Percentiles rank a stretch among this genome's conserved stretches.
Conservation (phyloP, 2,329 filamentous ascomycete species). For the Daldinia sp. region DNA sequence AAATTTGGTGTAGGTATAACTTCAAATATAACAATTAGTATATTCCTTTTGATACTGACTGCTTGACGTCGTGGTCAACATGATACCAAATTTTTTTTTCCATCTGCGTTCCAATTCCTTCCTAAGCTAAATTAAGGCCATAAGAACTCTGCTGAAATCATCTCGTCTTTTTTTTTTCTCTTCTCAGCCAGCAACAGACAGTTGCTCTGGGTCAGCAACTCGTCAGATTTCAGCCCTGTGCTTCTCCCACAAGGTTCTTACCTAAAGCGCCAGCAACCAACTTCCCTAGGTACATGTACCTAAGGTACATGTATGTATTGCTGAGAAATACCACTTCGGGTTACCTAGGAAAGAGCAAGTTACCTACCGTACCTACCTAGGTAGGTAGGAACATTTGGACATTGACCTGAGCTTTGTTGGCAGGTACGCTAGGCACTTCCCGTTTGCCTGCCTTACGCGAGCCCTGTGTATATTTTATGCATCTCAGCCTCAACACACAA, state of each 20-base stretch:
- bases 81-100: background rate
- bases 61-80: background rate
- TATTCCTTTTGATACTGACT: background rate
- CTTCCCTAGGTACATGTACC: background rate
- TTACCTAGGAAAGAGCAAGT: conserved; percentile 4
- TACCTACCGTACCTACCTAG: no score
- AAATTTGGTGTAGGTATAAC: background rate
- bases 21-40: background rate
- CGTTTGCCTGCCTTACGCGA: conserved; percentile 9
- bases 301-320: background rate
- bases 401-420: background rate
- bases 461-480: conserved; percentile 16
- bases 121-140: background rate
- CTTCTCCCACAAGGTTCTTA: background rate
- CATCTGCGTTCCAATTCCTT: background rate
- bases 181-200: background rate
- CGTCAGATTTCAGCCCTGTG: conserved; percentile 10
- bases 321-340: conserved; percentile 1
- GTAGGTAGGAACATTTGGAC: background rate
- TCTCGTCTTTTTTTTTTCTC: background rate
- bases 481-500: conserved; percentile 34
- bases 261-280: background rate
- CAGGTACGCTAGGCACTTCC: conserved; percentile 5
- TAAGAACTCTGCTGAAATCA: conserved; percentile 5
- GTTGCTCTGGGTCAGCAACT: background rate